A percentile compares a stretch with the other conserved stretches of the same genome.
Conservation (phyloP, 1,139 yeast genomes). For the Hemisphaericaspora subhashii region DNA sequence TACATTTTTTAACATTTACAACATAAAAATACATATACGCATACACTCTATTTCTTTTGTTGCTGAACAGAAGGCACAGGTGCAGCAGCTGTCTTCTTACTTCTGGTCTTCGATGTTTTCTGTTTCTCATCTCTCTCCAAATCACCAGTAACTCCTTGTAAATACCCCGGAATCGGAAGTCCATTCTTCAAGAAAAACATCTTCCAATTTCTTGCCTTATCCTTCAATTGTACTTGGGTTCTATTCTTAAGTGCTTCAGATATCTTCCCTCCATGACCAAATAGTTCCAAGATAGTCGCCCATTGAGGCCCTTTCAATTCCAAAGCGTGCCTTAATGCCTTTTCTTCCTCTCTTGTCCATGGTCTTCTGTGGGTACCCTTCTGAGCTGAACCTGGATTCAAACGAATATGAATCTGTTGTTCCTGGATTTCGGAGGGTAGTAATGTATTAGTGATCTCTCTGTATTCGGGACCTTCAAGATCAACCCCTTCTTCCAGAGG, state of each 20-base stretch:
- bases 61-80: conserved; percentile 29
- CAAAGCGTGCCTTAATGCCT: conserved; percentile 77
- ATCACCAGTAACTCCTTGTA: conserved; percentile 85
- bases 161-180: conserved; percentile 72
- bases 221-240: conserved; percentile 88
- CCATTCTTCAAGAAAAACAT: conserved; percentile 75
- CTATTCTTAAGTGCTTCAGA: conserved; percentile 83
- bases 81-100: conserved; percentile 44
- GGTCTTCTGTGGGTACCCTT: conserved; percentile 52
- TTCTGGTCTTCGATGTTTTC: conserved; percentile 26
- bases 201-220: conserved; percentile 94
- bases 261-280: conserved; percentile 89
- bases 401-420: conserved; percentile 42
- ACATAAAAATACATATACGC: background rate
- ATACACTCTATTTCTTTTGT: conserved; percentile 2
- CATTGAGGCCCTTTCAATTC: conserved; percentile 89
- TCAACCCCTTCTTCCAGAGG: background rate
- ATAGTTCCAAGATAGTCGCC: conserved; percentile 82
- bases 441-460: conserved; percentile 27
- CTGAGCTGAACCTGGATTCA: conserved; percentile 31
- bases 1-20: too few relatives aligned
- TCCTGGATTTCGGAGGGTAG: conserved; percentile 51
- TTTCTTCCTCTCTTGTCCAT: conserved; percentile 91
- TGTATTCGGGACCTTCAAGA: background rate
- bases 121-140: conserved; percentile 53